A percentile compares a stretch with the other conserved stretches of the same genome.
Evolutionary conservation across 306 rosid species (phyloP).

Genomic region (Pyrus bretschneideri): DNA sequence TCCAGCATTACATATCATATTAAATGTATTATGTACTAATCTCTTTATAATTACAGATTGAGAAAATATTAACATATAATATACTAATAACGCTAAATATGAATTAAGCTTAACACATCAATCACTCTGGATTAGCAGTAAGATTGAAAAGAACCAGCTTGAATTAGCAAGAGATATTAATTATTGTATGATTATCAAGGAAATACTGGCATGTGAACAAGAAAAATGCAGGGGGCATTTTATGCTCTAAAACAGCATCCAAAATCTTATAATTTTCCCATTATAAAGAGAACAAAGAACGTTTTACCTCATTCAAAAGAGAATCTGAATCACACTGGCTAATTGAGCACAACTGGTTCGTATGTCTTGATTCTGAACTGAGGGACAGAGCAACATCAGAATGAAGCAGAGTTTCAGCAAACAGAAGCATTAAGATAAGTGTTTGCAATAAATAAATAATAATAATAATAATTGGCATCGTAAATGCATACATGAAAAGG

Average conservation of each 20-base stretch:
- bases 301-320: slow-evolving; percentile 79
- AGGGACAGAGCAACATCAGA: slow-evolving; percentile 28
- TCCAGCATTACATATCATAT: neutral
- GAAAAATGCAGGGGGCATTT: neutral
- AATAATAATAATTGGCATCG: neutral
- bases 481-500: neutral
- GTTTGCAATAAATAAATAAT: neutral
- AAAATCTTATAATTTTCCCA: neutral
- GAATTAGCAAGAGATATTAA: neutral
- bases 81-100: neutral
- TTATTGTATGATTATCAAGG: neutral
- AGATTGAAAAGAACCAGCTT: neutral
- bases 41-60: neutral
- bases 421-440: slow-evolving; percentile 15
- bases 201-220: neutral
- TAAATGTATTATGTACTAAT: neutral
- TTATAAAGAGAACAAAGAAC: neutral
- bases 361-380: slow-evolving; percentile 89
- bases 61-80: neutral
- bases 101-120: neutral
- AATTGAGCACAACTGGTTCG: slow-evolving; percentile 91
- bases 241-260: neutral
- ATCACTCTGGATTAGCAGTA: neutral
- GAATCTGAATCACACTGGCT: slow-evolving; percentile 87
- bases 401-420: neutral